Evolutionary conservation across 2,329 filamentous ascomycete species (phyloP), one percentile per base, ranked within the genome.

Genomic region (Blastomyces silverae): DNA sequence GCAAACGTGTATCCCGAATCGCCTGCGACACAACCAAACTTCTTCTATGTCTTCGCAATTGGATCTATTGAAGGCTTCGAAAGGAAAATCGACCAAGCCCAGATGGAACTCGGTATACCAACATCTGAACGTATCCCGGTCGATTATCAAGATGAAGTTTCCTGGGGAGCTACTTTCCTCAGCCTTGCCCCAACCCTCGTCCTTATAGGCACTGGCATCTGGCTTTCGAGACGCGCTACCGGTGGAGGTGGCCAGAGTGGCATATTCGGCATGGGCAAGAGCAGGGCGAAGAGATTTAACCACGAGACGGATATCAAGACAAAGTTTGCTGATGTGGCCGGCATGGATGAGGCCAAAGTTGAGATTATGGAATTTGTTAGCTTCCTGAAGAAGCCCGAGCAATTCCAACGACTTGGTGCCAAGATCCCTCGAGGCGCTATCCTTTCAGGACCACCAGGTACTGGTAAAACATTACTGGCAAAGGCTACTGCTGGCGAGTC

Each of bases 321-420:
- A 77, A 97, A 97, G 78, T 99, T 99, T 76, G 83, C 90, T 58
- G 94, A 99, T 75, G 94, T 99, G 55, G 94, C 94, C 53, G 94
- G 94, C 70, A 93, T 97, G 87, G 94, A 99, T 75, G 94, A 99
- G 79, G 94, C 94, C 65, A 99, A 99, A 83, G 83, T 87, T 64
- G 94, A 99, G 79, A 99, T 99, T 71, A 97, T 97, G 92, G 94
- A 99, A 78, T 99, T 99, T 72, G 94, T 99, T 70, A 92, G 89
- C 75, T 99, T 99, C 82, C 80, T 99, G 68, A 93, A 97, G 81
- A 89, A 94, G 72, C 94, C 94, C 0, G 90, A 91, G 71, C 88
- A 90, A 69, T 99, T 96, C 79, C 88, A 96, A 79, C 90, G 90
- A 77, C 86, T 99, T 22, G 94, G 94, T 72, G 94, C 94, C 67